These are phyloP conservation scores for Naganishia antarctica DNA, from an alignment of 768 basidiomycete species.

Conservation along the genomic window DNA sequence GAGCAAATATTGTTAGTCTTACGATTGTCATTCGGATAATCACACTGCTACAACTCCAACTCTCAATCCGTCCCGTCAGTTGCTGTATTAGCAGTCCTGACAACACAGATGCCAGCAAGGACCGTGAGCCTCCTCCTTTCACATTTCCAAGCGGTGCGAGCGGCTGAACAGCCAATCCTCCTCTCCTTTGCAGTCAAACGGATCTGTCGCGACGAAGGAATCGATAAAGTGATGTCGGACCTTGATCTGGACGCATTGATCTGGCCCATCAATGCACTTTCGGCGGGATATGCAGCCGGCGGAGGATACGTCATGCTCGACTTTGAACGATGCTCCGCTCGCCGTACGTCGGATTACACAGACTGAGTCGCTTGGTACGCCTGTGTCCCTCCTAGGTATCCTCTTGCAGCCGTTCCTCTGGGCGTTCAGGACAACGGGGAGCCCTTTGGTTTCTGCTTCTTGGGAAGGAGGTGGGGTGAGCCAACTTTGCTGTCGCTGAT, in stretches of 20 bases:
- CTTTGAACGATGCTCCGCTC: neutral
- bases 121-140: neutral
- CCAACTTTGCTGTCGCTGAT: constrained; percentile 2
- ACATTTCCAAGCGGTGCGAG: neutral
- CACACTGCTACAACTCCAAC: too few relatives aligned
- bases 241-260: neutral
- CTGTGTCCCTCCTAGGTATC: neutral
- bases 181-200: neutral
- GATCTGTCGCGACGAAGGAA: neutral
- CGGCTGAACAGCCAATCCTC: too few relatives aligned
- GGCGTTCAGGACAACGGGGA: constrained; percentile 7
- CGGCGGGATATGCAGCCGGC: neutral
- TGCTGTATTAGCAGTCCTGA: neutral
- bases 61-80: too few relatives aligned
- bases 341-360: neutral
- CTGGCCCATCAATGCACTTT: neutral
- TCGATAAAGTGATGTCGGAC: neutral
- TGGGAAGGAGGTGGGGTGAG: constrained; percentile 3
- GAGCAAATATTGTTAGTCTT: too few relatives aligned
- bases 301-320: neutral
- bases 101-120: neutral
- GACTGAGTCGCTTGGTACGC: neutral
- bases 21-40: too few relatives aligned
- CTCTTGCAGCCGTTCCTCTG: neutral
- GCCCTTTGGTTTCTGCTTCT: constrained; percentile 6